Evolutionary conservation across 2,329 filamentous ascomycete genomes (phyloP).

Genomic region (Calcarisporium arbuscula): DNA sequence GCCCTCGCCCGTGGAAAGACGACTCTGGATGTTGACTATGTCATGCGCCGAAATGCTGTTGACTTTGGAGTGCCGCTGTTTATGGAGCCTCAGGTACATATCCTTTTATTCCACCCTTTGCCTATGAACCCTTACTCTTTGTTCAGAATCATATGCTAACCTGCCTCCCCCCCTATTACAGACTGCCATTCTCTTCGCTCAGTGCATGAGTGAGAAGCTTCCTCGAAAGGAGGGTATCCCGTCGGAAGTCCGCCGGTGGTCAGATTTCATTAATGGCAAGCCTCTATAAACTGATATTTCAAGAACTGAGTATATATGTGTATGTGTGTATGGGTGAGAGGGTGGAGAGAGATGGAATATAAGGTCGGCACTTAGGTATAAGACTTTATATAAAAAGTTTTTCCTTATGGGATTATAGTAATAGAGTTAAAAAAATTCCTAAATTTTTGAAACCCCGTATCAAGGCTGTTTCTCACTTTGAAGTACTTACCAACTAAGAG

Average conservation of each 20-base stretch:
- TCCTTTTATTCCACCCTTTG: conserved; percentile 9
- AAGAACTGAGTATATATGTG: too few relatives aligned
- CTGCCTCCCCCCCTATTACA: too few relatives aligned
- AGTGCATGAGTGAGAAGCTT: conserved; percentile 95
- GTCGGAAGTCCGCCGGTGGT: conserved; percentile 87
- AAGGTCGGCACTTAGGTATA: too few relatives aligned
- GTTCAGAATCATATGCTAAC: conserved; percentile 21
- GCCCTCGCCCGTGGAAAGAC: conserved; percentile 79
- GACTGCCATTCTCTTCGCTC: conserved; percentile 93
- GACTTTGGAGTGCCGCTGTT: conserved; percentile 97
- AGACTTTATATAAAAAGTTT: too few relatives aligned
- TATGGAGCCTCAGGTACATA: conserved; percentile 90
- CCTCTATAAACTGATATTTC: conserved; percentile 63
- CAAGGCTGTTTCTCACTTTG: too few relatives aligned
- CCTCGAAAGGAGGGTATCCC: conserved; percentile 85
- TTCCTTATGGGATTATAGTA: too few relatives aligned
- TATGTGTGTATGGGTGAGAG: too few relatives aligned
- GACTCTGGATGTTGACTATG: conserved; percentile 87
- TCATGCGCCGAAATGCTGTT: conserved; percentile 96
- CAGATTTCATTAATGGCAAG: conserved; percentile 87
- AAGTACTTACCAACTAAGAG: too few relatives aligned
- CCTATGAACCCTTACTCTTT: not conserved
- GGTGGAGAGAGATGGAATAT: too few relatives aligned
- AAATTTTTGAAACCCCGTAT: too few relatives aligned
- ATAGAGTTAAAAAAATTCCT: too few relatives aligned